Percentiles rank a stretch among this genome's conserved stretches.
Evolutionary conservation across 2,329 filamentous ascomycete genomes (phyloP).

Genomic region (Sporothrix schenckii): DNA sequence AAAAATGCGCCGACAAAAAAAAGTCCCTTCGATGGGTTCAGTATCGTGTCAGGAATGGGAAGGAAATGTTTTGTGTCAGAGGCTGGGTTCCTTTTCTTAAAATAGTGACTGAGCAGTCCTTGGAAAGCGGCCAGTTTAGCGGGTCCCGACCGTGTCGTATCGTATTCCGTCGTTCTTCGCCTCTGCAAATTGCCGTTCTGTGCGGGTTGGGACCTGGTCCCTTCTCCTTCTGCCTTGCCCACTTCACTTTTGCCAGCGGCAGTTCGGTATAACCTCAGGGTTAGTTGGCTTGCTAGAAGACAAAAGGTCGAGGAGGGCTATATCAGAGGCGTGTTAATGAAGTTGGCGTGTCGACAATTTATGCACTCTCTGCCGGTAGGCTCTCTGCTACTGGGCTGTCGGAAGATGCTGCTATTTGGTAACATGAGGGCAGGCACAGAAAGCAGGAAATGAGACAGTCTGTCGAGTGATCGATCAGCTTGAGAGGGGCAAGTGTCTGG

Average conservation of each 20-base stretch:
- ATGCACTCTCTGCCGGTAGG: conserved; percentile 22
- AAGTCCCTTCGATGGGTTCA: not conserved
- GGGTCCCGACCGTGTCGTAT: conserved; percentile 21
- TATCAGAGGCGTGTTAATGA: conserved; percentile 24
- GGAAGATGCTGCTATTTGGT: not conserved
- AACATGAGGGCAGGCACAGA: too few species aligned
- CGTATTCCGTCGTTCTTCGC: conserved; percentile 15
- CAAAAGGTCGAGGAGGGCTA: conserved; percentile 18
- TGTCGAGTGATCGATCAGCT: not conserved
- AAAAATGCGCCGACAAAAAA: conserved; percentile 6
- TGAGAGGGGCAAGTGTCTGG: not conserved
- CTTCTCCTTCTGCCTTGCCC: not conserved
- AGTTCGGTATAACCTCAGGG: conserved; percentile 21
- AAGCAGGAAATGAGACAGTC: too few species aligned
- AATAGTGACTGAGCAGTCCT: not conserved
- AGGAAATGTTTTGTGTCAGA: conserved; percentile 3
- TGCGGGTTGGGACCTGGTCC: conserved; percentile 3
- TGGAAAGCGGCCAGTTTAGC: not conserved
- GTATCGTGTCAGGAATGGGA: conserved; percentile 1
- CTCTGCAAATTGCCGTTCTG: conserved; percentile 25
- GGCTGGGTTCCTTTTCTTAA: not conserved
- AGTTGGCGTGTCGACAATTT: conserved; percentile 1
- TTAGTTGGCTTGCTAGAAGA: not conserved
- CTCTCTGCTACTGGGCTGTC: not conserved
- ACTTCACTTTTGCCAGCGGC: conserved; percentile 19